These are phyloP conservation scores for Diaporthe amygdali DNA, from an alignment of 2,329 filamentous ascomycete genomes.

Conservation along the genomic window DNA sequence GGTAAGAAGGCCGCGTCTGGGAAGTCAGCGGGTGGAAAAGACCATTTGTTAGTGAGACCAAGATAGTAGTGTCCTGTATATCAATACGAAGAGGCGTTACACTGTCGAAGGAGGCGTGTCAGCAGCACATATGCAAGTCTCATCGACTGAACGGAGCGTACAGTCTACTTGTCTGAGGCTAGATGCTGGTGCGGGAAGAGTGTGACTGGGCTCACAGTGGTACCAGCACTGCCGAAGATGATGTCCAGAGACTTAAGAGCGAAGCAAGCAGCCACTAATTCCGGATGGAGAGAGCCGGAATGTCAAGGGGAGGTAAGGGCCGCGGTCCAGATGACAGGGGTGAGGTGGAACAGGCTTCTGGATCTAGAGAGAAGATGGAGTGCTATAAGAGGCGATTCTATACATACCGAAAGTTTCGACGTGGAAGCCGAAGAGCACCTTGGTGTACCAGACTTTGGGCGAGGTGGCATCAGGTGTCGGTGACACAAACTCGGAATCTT, in stretches of 20 bases:
- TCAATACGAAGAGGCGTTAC: background rate
- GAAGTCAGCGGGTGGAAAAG: background rate
- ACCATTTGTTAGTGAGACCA: background rate
- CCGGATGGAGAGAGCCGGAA: conserved; percentile 17
- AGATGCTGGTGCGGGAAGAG: conserved; percentile 8
- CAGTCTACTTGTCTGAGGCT: conserved; percentile 9
- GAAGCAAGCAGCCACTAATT: background rate
- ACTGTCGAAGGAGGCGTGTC: background rate
- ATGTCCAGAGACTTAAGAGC: background rate
- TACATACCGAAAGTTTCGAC: conserved; percentile 2
- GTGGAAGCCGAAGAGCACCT: conserved; percentile 9
- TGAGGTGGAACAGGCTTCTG: background rate
- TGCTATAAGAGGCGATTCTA: conserved; percentile 13
- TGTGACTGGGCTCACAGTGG: background rate
- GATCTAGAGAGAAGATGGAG: background rate
- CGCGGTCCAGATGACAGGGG: conserved; percentile 14
- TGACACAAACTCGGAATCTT: background rate
- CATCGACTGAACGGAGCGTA: background rate
- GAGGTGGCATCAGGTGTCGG: background rate
- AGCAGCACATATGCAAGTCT: conserved; percentile 5
- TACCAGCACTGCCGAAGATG: conserved; percentile 2
- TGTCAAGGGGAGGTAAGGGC: background rate
- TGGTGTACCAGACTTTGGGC: conserved; percentile 13
- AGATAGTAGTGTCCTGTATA: background rate
- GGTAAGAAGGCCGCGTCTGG: background rate